phyloP scores from a whole-genome alignment of 495 filamentous ascomycete genomes.

The Chaetomium tenue region DNA sequence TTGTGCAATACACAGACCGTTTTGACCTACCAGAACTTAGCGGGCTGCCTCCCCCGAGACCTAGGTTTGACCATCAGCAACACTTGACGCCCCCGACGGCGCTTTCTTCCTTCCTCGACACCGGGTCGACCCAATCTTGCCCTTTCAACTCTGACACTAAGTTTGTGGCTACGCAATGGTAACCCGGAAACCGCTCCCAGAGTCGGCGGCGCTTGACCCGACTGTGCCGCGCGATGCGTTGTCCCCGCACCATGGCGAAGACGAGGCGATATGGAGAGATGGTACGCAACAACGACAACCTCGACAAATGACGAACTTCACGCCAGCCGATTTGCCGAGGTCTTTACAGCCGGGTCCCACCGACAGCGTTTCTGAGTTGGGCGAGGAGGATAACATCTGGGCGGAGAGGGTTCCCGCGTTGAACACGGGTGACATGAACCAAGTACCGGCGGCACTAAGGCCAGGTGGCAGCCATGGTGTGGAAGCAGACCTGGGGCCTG shows the following conservation, averaged over 20 bases:
- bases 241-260: slow-evolving; percentile 38
- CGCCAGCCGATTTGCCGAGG: slow-evolving; percentile 26
- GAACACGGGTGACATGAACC: slow-evolving; percentile 18
- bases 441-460: slow-evolving; percentile 26
- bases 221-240: slow-evolving; percentile 33
- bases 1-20: background rate
- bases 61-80: background rate
- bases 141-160: background rate
- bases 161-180: slow-evolving; percentile 24
- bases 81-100: background rate
- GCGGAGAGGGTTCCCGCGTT: slow-evolving; percentile 15
- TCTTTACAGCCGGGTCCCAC: slow-evolving; percentile 34
- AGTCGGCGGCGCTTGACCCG: slow-evolving; percentile 32
- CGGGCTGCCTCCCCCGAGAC: slow-evolving; percentile 7
- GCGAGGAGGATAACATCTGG: slow-evolving; percentile 31
- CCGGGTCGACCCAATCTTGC: background rate
- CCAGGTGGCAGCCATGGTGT: slow-evolving; percentile 25
- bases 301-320: background rate
- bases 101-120: background rate
- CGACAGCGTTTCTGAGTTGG: slow-evolving; percentile 23
- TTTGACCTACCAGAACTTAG: background rate
- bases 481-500: slow-evolving; percentile 34
- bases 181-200: slow-evolving; percentile 42
- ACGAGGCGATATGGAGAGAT: slow-evolving; percentile 40
- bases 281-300: slow-evolving; percentile 19